A percentile compares a stretch with the other conserved stretches of the same genome.
Evolutionary conservation across 1,284 basidiomycete genomes (phyloP).

Genomic region (Trichosporon sp.): DNA sequence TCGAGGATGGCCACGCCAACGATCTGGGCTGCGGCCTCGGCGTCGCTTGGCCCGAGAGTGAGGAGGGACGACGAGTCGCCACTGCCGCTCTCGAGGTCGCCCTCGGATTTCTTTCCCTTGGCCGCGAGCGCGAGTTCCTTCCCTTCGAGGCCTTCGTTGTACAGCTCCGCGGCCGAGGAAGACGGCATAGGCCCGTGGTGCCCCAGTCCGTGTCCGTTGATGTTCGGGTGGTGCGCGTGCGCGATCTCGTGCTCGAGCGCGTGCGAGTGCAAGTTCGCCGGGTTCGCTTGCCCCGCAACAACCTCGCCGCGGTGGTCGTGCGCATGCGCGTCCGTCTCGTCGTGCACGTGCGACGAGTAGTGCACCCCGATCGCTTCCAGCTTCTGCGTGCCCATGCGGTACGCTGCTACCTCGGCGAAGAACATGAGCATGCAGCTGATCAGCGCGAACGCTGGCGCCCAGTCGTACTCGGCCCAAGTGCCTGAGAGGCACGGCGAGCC

Average conservation of each 20-base stretch:
- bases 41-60: conserved; percentile 19
- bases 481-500: conserved; percentile 64
- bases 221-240: conserved; percentile 7
- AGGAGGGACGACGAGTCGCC: conserved; percentile 11
- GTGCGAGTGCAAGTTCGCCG: conserved; percentile 24
- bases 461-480: conserved; percentile 70
- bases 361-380: conserved; percentile 36
- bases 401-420: conserved; percentile 75
- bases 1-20: conserved; percentile 55
- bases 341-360: conserved; percentile 51
- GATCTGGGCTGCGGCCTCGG: conserved; percentile 60
- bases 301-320: conserved; percentile 53
- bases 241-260: conserved; percentile 7
- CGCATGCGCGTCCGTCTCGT: conserved; percentile 57
- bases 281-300: conserved; percentile 22
- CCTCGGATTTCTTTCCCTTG: conserved; percentile 1
- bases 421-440: conserved; percentile 76
- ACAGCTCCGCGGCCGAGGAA: neutral
- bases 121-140: too few species aligned
- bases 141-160: neutral
- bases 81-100: neutral
- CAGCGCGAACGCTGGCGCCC: conserved; percentile 72
- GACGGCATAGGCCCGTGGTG: conserved; percentile 1
- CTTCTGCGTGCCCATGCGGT: conserved; percentile 54
- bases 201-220: neutral